A percentile compares a stretch with the other conserved stretches of the same genome.
Conservation (phyloP, 768 basidiomycete genomes). For the Cystofilobasidium macerans region DNA sequence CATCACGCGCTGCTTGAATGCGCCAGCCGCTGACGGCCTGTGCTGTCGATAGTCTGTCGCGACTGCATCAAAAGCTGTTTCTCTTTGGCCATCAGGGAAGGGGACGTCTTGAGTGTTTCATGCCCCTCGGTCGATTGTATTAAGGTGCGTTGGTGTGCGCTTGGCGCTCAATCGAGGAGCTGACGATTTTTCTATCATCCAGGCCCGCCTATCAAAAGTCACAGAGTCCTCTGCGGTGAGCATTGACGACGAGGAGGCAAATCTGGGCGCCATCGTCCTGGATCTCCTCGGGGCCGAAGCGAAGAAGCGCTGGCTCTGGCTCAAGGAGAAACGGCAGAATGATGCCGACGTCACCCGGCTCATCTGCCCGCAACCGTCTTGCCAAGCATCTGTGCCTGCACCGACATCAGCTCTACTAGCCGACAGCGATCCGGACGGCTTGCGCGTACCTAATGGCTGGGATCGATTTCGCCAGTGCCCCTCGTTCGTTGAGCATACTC, state of each 20-base stretch:
- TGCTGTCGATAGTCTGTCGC: constrained; percentile 45
- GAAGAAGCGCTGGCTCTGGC: constrained; percentile 62
- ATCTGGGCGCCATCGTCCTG: constrained; percentile 44
- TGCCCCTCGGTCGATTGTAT: constrained; percentile 74
- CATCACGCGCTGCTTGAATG: not conserved
- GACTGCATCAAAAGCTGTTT: constrained; percentile 70
- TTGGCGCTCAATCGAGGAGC: no score
- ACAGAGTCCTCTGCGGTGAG: not conserved
- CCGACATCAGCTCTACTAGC: constrained; percentile 38
- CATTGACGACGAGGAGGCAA: constrained; percentile 49
- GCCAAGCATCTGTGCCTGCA: constrained; percentile 65
- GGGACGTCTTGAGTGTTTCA: constrained; percentile 60
- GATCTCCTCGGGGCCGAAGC: constrained; percentile 57
- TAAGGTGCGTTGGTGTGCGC: constrained; percentile 41
- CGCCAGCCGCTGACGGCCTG: not conserved
- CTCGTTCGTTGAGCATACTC: no score
- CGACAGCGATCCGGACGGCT: constrained; percentile 32
- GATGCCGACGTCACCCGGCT: constrained; percentile 71
- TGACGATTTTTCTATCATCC: no score
- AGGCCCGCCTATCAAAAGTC: constrained; percentile 37
- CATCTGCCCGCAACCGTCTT: constrained; percentile 67
- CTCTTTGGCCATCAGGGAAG: constrained; percentile 68
- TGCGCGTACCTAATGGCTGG: constrained; percentile 35
- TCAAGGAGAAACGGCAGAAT: constrained; percentile 57
- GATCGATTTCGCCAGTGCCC: constrained; percentile 60